Evolutionary conservation across 2,329 filamentous ascomycete genomes (phyloP), one percentile per base, ranked within the genome.

Genomic region (Alternaria sp.): DNA sequence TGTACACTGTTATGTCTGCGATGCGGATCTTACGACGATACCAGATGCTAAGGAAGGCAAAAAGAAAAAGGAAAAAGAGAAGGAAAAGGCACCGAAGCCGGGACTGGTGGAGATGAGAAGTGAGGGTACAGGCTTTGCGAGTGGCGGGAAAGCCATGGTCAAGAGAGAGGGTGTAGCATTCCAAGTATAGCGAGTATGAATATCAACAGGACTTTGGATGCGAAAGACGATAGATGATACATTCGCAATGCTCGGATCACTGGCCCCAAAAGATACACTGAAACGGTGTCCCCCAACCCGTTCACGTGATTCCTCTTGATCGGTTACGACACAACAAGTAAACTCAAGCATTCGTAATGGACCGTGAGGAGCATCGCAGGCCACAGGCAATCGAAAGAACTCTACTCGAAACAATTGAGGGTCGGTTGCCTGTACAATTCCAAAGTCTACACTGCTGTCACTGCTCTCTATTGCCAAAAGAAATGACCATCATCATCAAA

Each of bases 51-150:
- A 72, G 11, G 62, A 64, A 14, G 42, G 41, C n/a, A 71, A 48
- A 31, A 78, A 81, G 46, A 77, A 81, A 48, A 77, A 83, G 46
- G 80, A 80, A 29, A 78, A 80, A 40, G 86, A 86, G 67, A 84
- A 87, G 31, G 86, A 86, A 66, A 84, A 87, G 34, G 86, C 81
- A 51, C 83, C 90, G 34, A 86, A 83, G 59, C 86, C 88, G 0
- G 93, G 93, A 0, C 73, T 97, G 33, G 88, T 97, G 3, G 87
- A 90, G 71, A 85, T 98, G 48, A 88, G 86, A 66, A 91, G 89
- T 34, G 94, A 97, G 69, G 94, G 94, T 0, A 98, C 94, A 0
- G 94, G 94, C 0, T 98, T 97, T 77, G 93, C 94, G 4, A 90
- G 92, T 4, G 89, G 90, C n/a, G 94, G 95, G 3, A 85, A 86